Evolutionary conservation across 202 grass and related monocot genomes (phyloP), one percentile per base, ranked within the genome.

Genomic region (Bolboschoenoplectus hybrid): DNA sequence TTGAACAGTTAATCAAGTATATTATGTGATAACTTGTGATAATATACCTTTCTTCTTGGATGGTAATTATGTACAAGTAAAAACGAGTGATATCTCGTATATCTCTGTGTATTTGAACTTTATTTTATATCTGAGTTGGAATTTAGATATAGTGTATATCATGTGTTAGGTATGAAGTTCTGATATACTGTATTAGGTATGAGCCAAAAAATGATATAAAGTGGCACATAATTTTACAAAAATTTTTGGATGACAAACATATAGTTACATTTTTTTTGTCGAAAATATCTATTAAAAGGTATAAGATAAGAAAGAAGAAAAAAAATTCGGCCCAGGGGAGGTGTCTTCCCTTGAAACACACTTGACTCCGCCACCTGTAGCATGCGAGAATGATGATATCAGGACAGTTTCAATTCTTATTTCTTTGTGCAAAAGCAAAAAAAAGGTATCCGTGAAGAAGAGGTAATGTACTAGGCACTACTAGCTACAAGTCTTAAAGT

Each of bases 1-100:
- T 72, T 58, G 39, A 79, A 67, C 17, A 39, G 6, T 64, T 73
- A 19, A 41, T 57, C 17, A 50, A 63, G 20, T 44, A 61, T 19
- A 36, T 50, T 65, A 67, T 26, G 56, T 82, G 40, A 64, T 44
- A 41, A 60, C 9, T 82, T 63, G 35, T 82, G 19, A 19, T 80
- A 10, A 26, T 56, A 79, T 35, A 35, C 20, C 57, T 38, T 16
- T 39, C 47, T 64, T 26, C n/a, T 20, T 8, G 76, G 57, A 60
- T 61, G 38, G 12, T 80, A 56, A 55, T 51, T 4, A 17, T 68
- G 66, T 51, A 34, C 45, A 51, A 51, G 46, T 74, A 9, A 43
- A 72, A 75, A 75, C 13, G 51, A 78, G 6, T 7, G 2, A 17
- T 78, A 36, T 56, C 6, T 35, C 16, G 55, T 80, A 41, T 80